phyloP scores from a whole-genome alignment of 2,329 filamentous ascomycete genomes.

The Colletotrichum sidae region DNA sequence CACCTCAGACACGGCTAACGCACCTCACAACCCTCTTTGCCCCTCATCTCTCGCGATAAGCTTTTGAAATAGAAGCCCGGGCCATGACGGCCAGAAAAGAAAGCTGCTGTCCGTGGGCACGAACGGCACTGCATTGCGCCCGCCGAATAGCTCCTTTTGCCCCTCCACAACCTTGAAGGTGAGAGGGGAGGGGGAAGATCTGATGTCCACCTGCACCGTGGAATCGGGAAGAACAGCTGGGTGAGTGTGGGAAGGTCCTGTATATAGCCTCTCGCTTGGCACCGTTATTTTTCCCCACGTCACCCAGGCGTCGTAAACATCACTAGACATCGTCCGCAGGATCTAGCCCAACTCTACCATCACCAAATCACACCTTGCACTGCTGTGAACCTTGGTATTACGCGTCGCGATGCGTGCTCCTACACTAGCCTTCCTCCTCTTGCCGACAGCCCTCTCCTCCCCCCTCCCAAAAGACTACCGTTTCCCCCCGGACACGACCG shows the following conservation, averaged over 20 bases:
- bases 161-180: too few relatives aligned
- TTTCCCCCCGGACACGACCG: background rate
- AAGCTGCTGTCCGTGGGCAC: background rate
- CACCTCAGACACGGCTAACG: background rate
- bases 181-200: too few relatives aligned
- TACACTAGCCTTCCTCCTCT: background rate
- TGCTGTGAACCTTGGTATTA: background rate
- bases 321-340: too few relatives aligned
- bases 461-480: conserved; percentile 19
- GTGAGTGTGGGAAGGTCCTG: too few relatives aligned
- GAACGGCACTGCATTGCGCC: too few relatives aligned
- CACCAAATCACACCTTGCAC: too few relatives aligned
- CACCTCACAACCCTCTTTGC: background rate
- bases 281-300: too few relatives aligned
- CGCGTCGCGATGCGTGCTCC: background rate
- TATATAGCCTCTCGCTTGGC: too few relatives aligned
- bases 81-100: background rate
- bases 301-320: too few relatives aligned
- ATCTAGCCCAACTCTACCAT: too few relatives aligned
- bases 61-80: conserved; percentile 10
- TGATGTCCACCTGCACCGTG: too few relatives aligned
- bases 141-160: background rate
- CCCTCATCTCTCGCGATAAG: conserved; percentile 8
- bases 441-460: background rate
- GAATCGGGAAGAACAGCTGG: too few relatives aligned